A percentile compares a stretch with the other conserved stretches of the same genome.
These are phyloP conservation scores for Sindora glabra DNA, from an alignment of 306 rosid species.

Conservation along the genomic window DNA sequence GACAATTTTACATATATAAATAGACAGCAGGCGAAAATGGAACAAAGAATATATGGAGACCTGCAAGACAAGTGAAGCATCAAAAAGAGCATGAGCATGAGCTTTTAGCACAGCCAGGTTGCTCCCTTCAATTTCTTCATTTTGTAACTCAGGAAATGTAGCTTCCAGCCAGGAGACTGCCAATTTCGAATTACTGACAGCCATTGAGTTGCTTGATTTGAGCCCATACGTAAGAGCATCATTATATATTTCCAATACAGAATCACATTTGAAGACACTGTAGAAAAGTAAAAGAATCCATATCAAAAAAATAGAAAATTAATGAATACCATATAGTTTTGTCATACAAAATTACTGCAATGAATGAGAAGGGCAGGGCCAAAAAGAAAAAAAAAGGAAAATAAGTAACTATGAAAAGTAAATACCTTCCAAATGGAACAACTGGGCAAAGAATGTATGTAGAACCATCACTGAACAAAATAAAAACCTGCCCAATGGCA, in stretches of 20 bases:
- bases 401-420: neutral
- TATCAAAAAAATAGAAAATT: slow-evolving; percentile 14
- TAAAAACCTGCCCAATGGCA: slow-evolving; percentile 62
- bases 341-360: slow-evolving; percentile 9
- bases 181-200: slow-evolving; percentile 60
- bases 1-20: slow-evolving; percentile 2
- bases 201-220: slow-evolving; percentile 55
- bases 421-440: slow-evolving; percentile 95
- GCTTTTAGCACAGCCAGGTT: slow-evolving; percentile 38
- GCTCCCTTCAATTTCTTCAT: slow-evolving; percentile 45
- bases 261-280: slow-evolving; percentile 76
- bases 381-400: neutral
- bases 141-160: slow-evolving; percentile 63
- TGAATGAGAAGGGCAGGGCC: neutral
- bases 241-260: slow-evolving; percentile 61
- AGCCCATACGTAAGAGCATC: slow-evolving; percentile 82
- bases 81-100: slow-evolving; percentile 75
- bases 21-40: slow-evolving; percentile 3
- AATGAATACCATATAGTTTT: neutral
- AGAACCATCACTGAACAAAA: slow-evolving; percentile 77
- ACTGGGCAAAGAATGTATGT: slow-evolving; percentile 77
- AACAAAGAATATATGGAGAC: slow-evolving; percentile 29
- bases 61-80: slow-evolving; percentile 83
- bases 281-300: slow-evolving; percentile 18
- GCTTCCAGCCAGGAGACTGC: slow-evolving; percentile 96